These are phyloP conservation scores for Venturiaceae sp. DNA, from an alignment of 2,329 filamentous ascomycete species.

Conservation along the genomic window DNA sequence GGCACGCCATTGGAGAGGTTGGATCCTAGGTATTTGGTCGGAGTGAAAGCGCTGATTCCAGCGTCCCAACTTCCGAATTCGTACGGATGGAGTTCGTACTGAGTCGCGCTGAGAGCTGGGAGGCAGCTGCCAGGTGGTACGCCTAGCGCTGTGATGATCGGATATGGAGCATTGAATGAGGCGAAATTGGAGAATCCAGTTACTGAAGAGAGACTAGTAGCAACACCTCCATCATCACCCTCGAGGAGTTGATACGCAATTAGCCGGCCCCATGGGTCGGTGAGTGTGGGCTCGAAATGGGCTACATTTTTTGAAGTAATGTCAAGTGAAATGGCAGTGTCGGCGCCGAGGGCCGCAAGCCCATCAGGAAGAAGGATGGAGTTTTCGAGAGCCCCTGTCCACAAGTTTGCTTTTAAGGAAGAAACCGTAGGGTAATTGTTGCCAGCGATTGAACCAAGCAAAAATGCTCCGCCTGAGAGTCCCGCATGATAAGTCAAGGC, in stretches of 20 bases:
- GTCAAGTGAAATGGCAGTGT: conserved; percentile 23
- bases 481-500: conserved; percentile 36
- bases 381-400: conserved; percentile 28
- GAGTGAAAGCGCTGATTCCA: conserved; percentile 49
- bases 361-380: conserved; percentile 25
- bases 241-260: conserved; percentile 30
- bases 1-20: conserved; percentile 42
- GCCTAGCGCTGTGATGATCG: conserved; percentile 34
- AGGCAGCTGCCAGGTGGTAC: conserved; percentile 23
- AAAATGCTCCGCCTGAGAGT: conserved; percentile 36
- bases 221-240: conserved; percentile 26
- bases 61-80: conserved; percentile 57
- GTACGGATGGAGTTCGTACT: conserved; percentile 57
- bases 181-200: conserved; percentile 29
- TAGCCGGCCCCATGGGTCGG: conserved; percentile 30
- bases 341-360: conserved; percentile 17
- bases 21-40: conserved; percentile 50
- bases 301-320: conserved; percentile 25
- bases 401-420: conserved; percentile 27
- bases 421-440: conserved; percentile 38
- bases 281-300: conserved; percentile 28
- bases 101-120: conserved; percentile 41
- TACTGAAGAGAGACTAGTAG: conserved; percentile 23
- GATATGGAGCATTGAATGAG: conserved; percentile 29
- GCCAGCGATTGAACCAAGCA: conserved; percentile 33